Conservation (phyloP, 305 asterid genomes). For the Fraxinus greggii region DNA sequence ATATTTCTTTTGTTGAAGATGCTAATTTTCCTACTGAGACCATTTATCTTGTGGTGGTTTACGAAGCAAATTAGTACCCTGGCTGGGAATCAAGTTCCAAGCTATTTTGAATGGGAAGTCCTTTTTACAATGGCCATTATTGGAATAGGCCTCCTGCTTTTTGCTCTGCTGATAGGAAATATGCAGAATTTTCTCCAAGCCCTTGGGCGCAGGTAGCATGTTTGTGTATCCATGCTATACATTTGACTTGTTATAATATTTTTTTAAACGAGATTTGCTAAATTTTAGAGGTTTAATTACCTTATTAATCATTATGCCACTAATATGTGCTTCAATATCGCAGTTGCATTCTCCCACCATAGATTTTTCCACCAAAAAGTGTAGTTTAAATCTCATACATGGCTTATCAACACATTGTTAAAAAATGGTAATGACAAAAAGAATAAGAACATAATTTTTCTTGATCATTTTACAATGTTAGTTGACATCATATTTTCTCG, state of each 20-base stretch:
- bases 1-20: not conserved
- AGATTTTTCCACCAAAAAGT: not conserved
- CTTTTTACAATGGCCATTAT: slow-evolving; percentile 76
- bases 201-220: slow-evolving; percentile 74
- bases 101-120: slow-evolving; percentile 79
- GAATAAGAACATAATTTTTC: not conserved
- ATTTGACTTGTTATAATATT: not conserved
- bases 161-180: slow-evolving; percentile 81
- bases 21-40: not conserved
- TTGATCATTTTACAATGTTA: not conserved
- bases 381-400: not conserved
- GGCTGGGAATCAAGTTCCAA: slow-evolving; percentile 85
- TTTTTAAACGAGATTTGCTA: not conserved
- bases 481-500: not conserved
- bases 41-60: slow-evolving; percentile 12
- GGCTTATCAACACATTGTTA: not conserved
- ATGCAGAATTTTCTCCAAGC: slow-evolving; percentile 92
- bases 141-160: slow-evolving; percentile 77
- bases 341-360: not conserved
- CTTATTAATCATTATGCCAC: not conserved
- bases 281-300: not conserved
- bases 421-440: not conserved
- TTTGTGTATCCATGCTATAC: not conserved
- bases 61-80: slow-evolving; percentile 76
- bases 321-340: not conserved